Conservation (phyloP, 1,284 basidiomycete genomes). For the Paramarasmius palmivorus region DNA sequence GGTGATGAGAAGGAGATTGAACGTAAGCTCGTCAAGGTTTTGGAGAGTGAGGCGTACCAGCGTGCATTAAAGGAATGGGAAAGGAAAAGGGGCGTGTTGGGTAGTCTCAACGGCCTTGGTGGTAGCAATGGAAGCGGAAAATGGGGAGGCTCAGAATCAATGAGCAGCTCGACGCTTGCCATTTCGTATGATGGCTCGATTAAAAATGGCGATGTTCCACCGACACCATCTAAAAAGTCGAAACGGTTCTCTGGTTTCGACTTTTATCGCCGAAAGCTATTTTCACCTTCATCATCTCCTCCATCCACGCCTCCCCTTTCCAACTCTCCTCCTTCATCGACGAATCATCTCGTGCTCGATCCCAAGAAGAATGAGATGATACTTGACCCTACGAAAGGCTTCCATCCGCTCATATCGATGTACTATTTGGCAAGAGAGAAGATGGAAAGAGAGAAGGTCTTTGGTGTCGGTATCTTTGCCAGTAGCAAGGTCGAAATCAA, state of each 20-base stretch:
- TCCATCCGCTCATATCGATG: conserved; percentile 94
- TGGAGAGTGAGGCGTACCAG: conserved; percentile 80
- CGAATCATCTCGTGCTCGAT: conserved; percentile 49
- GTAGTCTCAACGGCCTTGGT: conserved; percentile 45
- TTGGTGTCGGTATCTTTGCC: conserved; percentile 93
- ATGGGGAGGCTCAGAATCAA: conserved; percentile 45
- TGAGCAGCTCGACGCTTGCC: conserved; percentile 68
- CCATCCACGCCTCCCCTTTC: conserved; percentile 39
- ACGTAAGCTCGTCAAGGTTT: conserved; percentile 67
- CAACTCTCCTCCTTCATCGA: conserved; percentile 48
- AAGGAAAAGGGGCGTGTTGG: conserved; percentile 50
- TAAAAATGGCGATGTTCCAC: conserved; percentile 39
- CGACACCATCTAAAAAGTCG: conserved; percentile 55
- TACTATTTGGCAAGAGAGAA: conserved; percentile 97
- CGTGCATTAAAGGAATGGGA: conserved; percentile 81
- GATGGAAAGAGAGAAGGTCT: conserved; percentile 90
- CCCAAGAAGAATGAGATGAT: conserved; percentile 49
- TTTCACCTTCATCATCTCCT: conserved; percentile 68
- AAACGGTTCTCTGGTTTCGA: conserved; percentile 91
- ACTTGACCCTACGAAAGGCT: conserved; percentile 87
- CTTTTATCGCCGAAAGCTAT: conserved; percentile 91
- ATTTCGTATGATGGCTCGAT: conserved; percentile 59
- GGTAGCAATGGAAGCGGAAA: conserved; percentile 27
- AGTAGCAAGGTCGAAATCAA: conserved; percentile 50
- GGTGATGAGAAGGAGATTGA: conserved; percentile 88